Base-by-base conservation (phyloP, 2,329 filamentous ascomycete genomes). In the Lachnellula suecica region DNA sequence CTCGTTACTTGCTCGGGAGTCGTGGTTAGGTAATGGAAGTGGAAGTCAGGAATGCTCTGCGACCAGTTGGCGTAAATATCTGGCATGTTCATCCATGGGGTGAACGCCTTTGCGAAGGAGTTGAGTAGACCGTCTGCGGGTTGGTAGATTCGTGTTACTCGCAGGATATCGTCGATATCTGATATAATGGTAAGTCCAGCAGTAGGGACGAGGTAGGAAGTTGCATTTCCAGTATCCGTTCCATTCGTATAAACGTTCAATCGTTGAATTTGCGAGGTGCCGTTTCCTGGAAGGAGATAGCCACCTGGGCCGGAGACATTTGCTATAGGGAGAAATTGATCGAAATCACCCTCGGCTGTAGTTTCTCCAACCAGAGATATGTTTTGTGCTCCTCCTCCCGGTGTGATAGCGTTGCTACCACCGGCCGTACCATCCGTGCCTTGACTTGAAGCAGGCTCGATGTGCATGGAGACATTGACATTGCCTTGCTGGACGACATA, bases 1-100 rank as follows among this genome's bases (percentile, higher is more conserved):
- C 88, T 77, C 0, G 88, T 90, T 4, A 84, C 79, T 67, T 92
- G 88, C 70, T 91, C 88, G 0, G 88, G 88, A 0, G 88, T 90
- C 0, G 88, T 92, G 0, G 88, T 92, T 19, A 92, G 76, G 71
- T 92, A 92, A 71, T 91, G 88, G 74, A 91, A 92, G 67, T 91
- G 88, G 56, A 85, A 76, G 63, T 89, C 79, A 0, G 82, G 79
- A 13, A 89, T 74, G 20, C 76, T 81, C n/a, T 72, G 71, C 1
- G 80, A 84, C 87, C 88, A 91, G 64, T 90, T 89, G 59, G 84
- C 81, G 67, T 90, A 92, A 59, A 91, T 85, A 2, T 84, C 77
- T 0, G 88, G 88, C 89, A 92, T 92, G 70, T 91, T 87, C 75
- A 86, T 76, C 88, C 88, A 92, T 0, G 81, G 76, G 0, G 76